phyloP scores from a whole-genome alignment of 257 asterid genomes.

The Przewalskia tangutica region DNA sequence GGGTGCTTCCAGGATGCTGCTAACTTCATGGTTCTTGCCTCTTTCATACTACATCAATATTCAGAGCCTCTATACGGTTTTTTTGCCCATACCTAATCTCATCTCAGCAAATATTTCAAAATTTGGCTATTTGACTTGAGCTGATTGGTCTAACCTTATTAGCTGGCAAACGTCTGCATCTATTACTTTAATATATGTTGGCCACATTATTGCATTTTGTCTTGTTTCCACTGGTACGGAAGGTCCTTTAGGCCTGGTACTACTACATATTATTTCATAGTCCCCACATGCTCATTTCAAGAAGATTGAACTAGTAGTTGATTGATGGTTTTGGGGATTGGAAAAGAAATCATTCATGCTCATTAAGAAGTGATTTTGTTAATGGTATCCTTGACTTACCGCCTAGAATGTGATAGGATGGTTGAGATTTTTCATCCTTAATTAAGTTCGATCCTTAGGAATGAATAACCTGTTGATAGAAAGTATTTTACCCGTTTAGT shows the following conservation, averaged over 20 bases:
- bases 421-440: not conserved
- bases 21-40: slow-evolving; percentile 4
- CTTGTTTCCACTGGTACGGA: not conserved
- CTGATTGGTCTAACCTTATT: not conserved
- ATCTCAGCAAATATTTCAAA: not conserved
- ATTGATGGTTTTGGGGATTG: not conserved
- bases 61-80: slow-evolving; percentile 1
- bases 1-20: not conserved
- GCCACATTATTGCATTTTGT: slow-evolving; percentile 1
- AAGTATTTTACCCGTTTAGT: not conserved
- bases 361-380: not conserved
- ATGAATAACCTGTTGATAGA: not conserved
- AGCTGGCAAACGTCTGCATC: slow-evolving; percentile 3
- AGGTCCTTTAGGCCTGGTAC: not conserved
- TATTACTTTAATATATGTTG: not conserved
- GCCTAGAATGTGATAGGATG: not conserved
- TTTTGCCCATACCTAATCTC: slow-evolving; percentile 5
- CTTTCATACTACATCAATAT: slow-evolving; percentile 3
- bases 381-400: not conserved
- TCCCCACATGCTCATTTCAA: not conserved
- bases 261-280: not conserved
- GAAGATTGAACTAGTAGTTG: not conserved
- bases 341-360: not conserved
- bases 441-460: not conserved
- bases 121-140: not conserved